These are phyloP conservation scores for Diaporthe sp. DNA, from an alignment of 2,329 filamentous ascomycete species.

Conservation along the genomic window DNA sequence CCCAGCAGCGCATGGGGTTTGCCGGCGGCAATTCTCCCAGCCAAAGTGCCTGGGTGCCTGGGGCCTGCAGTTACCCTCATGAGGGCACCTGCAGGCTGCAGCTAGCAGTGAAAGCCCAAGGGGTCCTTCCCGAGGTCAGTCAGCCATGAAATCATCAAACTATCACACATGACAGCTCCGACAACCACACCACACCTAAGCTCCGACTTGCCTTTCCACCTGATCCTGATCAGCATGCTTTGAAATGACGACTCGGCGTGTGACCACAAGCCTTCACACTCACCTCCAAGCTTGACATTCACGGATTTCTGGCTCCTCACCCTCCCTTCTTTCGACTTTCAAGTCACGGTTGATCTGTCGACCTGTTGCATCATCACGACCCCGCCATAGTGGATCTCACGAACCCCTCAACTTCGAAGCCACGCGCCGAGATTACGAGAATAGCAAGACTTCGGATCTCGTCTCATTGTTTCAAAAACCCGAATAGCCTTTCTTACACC, in stretches of 20 bases:
- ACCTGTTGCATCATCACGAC: slow-evolving; percentile 34
- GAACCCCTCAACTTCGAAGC: slow-evolving; percentile 21
- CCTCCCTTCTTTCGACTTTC: not conserved
- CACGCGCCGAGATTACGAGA: not conserved
- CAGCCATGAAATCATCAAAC: slow-evolving; percentile 15
- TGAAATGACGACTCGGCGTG: slow-evolving; percentile 1
- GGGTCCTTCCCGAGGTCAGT: not conserved
- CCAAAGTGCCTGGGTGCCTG: not conserved
- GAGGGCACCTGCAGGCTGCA: slow-evolving; percentile 22
- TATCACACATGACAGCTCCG: slow-evolving; percentile 25
- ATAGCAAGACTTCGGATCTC: not conserved
- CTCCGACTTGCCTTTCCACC: not conserved
- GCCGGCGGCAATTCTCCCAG: slow-evolving; percentile 15
- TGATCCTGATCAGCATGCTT: slow-evolving; percentile 14
- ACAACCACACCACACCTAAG: not conserved
- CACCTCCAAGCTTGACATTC: not conserved
- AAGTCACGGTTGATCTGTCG: not conserved
- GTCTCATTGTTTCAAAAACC: not conserved
- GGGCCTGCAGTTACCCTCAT: slow-evolving; percentile 1
- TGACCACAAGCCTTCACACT: not conserved
- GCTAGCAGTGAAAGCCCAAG: not conserved
- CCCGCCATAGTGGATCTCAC: slow-evolving; percentile 23
- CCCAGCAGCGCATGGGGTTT: not conserved
- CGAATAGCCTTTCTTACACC: not conserved
- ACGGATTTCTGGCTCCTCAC: not conserved